Base-by-base conservation (phyloP, 2,329 filamentous ascomycete genomes). In the Aciculosporium take region DNA sequence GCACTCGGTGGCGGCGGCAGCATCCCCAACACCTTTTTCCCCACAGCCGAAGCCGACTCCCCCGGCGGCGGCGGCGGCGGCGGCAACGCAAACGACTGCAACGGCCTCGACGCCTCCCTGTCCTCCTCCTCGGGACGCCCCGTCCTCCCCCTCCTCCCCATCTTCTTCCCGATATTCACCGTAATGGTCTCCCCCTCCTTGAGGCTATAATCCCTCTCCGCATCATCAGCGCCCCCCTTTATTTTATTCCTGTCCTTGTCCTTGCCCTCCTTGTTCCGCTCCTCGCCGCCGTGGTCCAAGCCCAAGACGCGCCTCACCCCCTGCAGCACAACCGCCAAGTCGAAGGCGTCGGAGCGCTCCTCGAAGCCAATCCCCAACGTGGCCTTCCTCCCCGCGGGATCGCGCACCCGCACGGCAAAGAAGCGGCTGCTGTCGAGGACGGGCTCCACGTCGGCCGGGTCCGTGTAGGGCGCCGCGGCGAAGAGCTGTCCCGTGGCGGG, bases 121-220 rank as follows among this genome's bases (percentile, higher is more conserved):
- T n/a, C 13, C 24, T 18, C 10, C 18, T 24, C 27, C 9, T 20
- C 29, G 4, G n/a, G n/a, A n/a, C 51, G 47, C 33, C 44, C 49
- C 6, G 45, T 27, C 13, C 13, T 27, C 12, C 18, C 23, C 27
- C 18, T 68, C 49, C 69, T 61, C 13, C 68, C 69, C 45, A 72
- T 67, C 48, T 68, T 68, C 37, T 67, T 72, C 18, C 76, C 75
- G 4, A 91, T 70, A 56, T 83, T 84, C 48, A 93, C 79, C 20
- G 80, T 85, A 51, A 94, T 93, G 15, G 83, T 94, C 69, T 94
- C 81, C 9, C 86, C 86, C 45, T 88, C 85, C 60, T 94, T 94
- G 48, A 94, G 60, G 53, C 83, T 88, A 55, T 86, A 87, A 54
- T 94, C 86, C 49, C 73, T 75, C 1, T 47, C 46, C 24, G 24